phyloP scores from a whole-genome alignment of 371 early-diverging fungal species.

The Mortierella sp. region DNA sequence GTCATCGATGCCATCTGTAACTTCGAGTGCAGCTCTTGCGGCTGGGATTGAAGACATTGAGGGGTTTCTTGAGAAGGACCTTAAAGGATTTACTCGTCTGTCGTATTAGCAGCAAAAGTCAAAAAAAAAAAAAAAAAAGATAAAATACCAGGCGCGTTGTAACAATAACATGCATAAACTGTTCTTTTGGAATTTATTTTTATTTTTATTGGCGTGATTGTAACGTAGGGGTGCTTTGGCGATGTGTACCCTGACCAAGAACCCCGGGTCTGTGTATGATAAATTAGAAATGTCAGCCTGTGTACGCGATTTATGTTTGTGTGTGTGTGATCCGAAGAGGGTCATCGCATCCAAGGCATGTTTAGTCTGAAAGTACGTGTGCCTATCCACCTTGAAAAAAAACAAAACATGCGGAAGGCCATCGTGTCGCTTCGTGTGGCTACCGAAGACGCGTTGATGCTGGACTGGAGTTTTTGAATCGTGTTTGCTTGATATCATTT shows the following conservation, averaged over 20 bases:
- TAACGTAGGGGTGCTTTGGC: neutral
- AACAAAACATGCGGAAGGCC: too few species aligned
- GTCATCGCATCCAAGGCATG: neutral
- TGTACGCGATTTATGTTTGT: neutral
- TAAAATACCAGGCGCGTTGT: neutral
- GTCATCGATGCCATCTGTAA: neutral
- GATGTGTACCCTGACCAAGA: neutral
- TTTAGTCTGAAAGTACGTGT: neutral
- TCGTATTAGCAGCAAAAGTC: neutral
- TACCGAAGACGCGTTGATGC: too few species aligned
- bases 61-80: constrained; percentile 1
- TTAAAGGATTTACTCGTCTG: neutral
- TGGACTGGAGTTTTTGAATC: too few species aligned
- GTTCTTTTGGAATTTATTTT: neutral
- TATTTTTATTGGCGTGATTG: neutral
- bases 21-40: neutral
- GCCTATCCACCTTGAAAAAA: neutral
- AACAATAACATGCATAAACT: neutral
- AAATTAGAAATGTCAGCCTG: neutral
- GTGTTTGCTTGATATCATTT: too few species aligned
- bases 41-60: constrained; percentile 6
- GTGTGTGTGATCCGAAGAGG: neutral
- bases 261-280: neutral
- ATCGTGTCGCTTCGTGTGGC: too few species aligned
- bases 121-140: too few species aligned